A percentile compares a stretch with the other conserved stretches of the same genome.
phyloP scores from a whole-genome alignment of 371 early-diverging fungal species.

The Mortierella sp. region DNA sequence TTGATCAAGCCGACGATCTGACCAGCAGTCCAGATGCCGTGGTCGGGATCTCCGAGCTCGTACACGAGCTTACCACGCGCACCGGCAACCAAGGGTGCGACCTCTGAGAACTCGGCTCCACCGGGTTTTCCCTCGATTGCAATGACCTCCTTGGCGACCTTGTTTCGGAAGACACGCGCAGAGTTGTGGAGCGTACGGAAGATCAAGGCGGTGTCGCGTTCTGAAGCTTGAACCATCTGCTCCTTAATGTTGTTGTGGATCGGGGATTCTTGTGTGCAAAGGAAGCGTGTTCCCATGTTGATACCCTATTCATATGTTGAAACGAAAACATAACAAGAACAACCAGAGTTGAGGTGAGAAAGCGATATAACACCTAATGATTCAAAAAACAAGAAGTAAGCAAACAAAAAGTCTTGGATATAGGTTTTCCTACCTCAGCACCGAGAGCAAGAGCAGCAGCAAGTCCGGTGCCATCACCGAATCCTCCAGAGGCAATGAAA shows the following conservation, averaged over 20 bases:
- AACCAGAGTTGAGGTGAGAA: too few relatives aligned
- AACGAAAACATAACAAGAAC: too few relatives aligned
- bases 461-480: conserved; percentile 84
- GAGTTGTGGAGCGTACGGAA: conserved; percentile 86
- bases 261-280: conserved; percentile 82
- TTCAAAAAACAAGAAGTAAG: too few relatives aligned
- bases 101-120: conserved; percentile 72
- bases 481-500: conserved; percentile 84
- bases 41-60: conserved; percentile 75
- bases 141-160: conserved; percentile 76
- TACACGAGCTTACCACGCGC: conserved; percentile 77
- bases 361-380: too few relatives aligned
- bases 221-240: conserved; percentile 76
- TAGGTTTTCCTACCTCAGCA: conserved; percentile 72
- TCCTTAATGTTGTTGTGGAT: conserved; percentile 82
- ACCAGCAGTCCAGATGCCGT: conserved; percentile 83
- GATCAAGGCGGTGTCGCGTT: conserved; percentile 74
- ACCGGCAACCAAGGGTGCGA: conserved; percentile 77
- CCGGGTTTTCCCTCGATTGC: conserved; percentile 67
- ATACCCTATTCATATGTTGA: too few relatives aligned
- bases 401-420: too few relatives aligned
- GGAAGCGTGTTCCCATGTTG: conserved; percentile 88
- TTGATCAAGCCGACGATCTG: conserved; percentile 81
- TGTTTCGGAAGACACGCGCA: conserved; percentile 81
- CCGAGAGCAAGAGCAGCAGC: conserved; percentile 84